A percentile compares a stretch with the other conserved stretches of the same genome.
Evolutionary conservation across 176 grass and related monocot genomes (phyloP).

Genomic region (maize (Zea mays)): DNA sequence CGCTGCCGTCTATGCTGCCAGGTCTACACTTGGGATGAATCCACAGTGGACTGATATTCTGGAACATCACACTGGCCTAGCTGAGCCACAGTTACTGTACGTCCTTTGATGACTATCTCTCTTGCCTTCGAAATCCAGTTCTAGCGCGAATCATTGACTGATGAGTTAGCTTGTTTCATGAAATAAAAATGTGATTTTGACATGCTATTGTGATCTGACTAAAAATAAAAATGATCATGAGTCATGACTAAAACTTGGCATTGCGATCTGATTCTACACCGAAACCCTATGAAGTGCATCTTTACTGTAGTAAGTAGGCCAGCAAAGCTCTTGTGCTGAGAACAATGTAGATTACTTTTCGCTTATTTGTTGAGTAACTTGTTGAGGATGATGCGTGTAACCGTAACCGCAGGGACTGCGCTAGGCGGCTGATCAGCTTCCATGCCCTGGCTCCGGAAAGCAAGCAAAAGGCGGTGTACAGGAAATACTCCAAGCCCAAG

Average conservation of each 20-base stretch:
- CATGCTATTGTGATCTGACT: too few species aligned
- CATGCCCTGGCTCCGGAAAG: conserved; percentile 32
- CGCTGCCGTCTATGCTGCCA: conserved; percentile 33
- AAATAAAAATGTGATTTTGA: not conserved
- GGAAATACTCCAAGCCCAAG: conserved; percentile 54
- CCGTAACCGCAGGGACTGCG: conserved; percentile 42
- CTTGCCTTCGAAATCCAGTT: conserved; percentile 1
- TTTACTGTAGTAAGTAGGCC: too few species aligned
- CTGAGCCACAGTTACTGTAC: conserved; percentile 47
- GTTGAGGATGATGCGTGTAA: not conserved
- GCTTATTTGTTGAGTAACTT: not conserved
- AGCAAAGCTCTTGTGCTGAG: too few species aligned
- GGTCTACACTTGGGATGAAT: conserved; percentile 33
- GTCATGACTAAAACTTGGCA: not conserved
- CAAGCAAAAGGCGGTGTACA: conserved; percentile 50
- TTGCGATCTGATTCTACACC: not conserved
- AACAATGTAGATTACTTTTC: too few species aligned
- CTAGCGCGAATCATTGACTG: not conserved
- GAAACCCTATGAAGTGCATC: too few species aligned
- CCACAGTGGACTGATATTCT: conserved; percentile 47
- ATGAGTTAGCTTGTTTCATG: not conserved
- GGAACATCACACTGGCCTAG: conserved; percentile 43
- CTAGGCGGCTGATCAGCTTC: conserved; percentile 40
- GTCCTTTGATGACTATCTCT: conserved; percentile 21
- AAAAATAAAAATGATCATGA: too few species aligned